Conservation (phyloP, 164 flowering plant species). For the Annona squamosa region DNA sequence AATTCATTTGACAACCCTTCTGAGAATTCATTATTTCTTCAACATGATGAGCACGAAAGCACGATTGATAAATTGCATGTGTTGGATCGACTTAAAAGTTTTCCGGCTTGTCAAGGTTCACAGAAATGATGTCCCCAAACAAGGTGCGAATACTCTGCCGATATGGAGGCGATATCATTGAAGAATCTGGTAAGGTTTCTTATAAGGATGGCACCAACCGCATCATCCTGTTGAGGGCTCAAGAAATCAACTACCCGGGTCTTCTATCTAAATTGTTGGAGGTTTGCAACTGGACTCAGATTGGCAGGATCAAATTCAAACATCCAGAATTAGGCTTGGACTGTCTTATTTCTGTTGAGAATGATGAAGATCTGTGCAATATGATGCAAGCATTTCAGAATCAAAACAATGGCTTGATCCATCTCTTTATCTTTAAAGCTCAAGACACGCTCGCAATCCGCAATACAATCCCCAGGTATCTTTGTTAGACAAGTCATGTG, state of each 20-base stretch:
- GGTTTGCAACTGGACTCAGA: background rate
- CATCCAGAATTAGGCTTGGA: background rate
- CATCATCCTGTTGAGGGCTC: background rate
- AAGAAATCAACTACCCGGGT: background rate
- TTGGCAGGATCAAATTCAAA: background rate
- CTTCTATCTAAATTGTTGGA: background rate
- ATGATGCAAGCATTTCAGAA: background rate
- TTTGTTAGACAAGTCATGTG: no score
- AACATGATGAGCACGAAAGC: no score
- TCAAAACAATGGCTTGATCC: background rate
- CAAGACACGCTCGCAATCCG: background rate
- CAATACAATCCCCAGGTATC: background rate
- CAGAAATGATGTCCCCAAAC: background rate
- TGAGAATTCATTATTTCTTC: no score
- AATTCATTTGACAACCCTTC: no score
- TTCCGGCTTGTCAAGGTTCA: no score
- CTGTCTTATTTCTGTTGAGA: background rate
- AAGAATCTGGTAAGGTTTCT: background rate
- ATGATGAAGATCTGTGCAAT: background rate
- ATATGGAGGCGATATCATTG: background rate
- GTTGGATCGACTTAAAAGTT: no score
- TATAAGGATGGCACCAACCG: background rate
- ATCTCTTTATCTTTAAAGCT: background rate
- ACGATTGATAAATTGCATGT: no score
- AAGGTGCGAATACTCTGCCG: background rate